phyloP scores from a whole-genome alignment of 2,329 filamentous ascomycete genomes.

The Botrytis galanthina region DNA sequence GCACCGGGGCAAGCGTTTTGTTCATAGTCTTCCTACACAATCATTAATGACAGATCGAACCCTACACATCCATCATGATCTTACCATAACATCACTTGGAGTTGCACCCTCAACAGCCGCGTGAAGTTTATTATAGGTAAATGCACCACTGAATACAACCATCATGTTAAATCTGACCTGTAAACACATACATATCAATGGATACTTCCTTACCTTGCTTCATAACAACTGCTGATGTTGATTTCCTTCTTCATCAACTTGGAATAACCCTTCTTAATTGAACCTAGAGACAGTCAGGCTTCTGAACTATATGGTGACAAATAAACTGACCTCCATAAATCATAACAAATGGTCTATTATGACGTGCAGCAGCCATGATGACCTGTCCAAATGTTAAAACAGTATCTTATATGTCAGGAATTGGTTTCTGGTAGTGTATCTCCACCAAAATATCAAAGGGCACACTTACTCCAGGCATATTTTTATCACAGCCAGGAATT shows the following conservation, averaged over 20 bases:
- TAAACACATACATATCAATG: neutral
- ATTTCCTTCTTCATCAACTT: conserved; percentile 71
- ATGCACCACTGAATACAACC: conserved; percentile 57
- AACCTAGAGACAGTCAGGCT: conserved; percentile 48
- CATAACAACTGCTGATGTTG: conserved; percentile 68
- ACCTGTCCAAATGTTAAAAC: conserved; percentile 19
- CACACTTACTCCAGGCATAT: conserved; percentile 71
- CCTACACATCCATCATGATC: neutral
- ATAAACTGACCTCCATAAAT: conserved; percentile 64
- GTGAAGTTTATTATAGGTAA: conserved; percentile 73
- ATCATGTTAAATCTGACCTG: neutral
- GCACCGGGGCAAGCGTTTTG: conserved; percentile 65
- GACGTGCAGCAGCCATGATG: conserved; percentile 84
- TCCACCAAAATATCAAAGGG: neutral
- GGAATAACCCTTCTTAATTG: conserved; percentile 84
- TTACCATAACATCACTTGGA: conserved; percentile 68
- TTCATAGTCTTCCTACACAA: conserved; percentile 61
- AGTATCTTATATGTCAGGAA: neutral
- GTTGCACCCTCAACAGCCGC: conserved; percentile 63
- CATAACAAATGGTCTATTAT: conserved; percentile 92
- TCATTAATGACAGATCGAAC: neutral
- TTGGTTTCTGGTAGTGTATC: neutral
- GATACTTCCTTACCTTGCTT: conserved; percentile 11
- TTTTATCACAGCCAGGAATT: conserved; percentile 95
- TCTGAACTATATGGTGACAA: no score